phyloP scores from a whole-genome alignment of 2,329 filamentous ascomycete species.

The Hymenoscyphus salicellus region DNA sequence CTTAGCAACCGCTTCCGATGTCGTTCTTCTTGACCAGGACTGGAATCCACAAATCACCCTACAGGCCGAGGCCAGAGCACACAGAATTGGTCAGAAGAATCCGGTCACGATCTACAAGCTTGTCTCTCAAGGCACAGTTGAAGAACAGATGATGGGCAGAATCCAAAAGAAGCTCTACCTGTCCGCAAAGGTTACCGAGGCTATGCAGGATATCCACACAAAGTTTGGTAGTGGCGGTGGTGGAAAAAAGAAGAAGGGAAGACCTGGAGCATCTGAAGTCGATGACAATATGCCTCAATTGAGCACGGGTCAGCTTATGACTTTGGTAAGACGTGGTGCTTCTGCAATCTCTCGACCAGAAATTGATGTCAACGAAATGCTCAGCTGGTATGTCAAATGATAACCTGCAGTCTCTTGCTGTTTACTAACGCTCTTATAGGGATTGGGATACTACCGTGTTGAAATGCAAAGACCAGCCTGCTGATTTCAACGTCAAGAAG shows the following conservation, averaged over 20 bases:
- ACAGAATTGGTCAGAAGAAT: conserved; percentile 92
- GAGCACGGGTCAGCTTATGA: conserved; percentile 51
- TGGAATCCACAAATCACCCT: conserved; percentile 98
- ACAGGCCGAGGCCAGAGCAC: conserved; percentile 87
- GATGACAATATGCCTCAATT: conserved; percentile 51
- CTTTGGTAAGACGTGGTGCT: conserved; percentile 52
- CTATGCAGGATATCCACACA: conserved; percentile 53
- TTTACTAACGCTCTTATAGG: conserved; percentile 31
- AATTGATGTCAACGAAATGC: conserved; percentile 54
- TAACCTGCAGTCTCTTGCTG: not conserved
- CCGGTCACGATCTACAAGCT: conserved; percentile 95
- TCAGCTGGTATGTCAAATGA: conserved; percentile 42
- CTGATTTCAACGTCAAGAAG: conserved; percentile 41
- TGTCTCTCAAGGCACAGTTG: conserved; percentile 80
- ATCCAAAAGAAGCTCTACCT: conserved; percentile 58
- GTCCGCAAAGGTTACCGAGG: conserved; percentile 58
- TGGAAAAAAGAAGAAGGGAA: conserved; percentile 34
- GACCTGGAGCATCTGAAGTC: conserved; percentile 8
- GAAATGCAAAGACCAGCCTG: conserved; percentile 51
- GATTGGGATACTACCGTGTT: conserved; percentile 52
- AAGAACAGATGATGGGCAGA: conserved; percentile 72
- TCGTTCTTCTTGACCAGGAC: conserved; percentile 95
- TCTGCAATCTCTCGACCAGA: conserved; percentile 51
- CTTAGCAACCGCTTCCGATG: conserved; percentile 89
- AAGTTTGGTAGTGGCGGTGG: conserved; percentile 30